Evolutionary conservation across 352 stramenopile genomes (phyloP), one percentile per base, ranked within the genome.

Genomic region (Globisporangium takayamanum): DNA sequence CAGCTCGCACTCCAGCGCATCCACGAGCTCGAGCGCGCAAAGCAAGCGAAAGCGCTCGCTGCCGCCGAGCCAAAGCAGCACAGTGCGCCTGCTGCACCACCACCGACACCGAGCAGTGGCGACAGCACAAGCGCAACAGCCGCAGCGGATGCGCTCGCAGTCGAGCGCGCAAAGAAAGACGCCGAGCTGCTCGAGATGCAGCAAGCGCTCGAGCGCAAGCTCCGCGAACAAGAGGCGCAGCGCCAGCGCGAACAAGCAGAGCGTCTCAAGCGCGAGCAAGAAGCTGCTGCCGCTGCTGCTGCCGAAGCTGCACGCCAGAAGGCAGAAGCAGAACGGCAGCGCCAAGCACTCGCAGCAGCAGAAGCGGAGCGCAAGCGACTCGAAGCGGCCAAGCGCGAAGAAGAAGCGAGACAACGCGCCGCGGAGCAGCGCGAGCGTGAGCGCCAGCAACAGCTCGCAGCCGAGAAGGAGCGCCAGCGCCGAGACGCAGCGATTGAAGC

Each of bases 1-100:
- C 63, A 80, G 46, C 63, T 66, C 53, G 77, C 73, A 57, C 56
- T 89, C 54, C 67, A 88, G 49, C 64, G 78, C 39, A 75, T 86
- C 48, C 62, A 72, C 14, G 56, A 78, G 37, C 62, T 87, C 14
- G 59, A 84, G 45, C 62, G 62, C 50, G 76, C 59, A 26, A 88
- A 88, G 47, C 60, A 83, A 55, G 76, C 83, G 37, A 78, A 84
- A 46, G 59, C 63, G 28, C 33, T 36, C 65, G 60, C 12, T 50
- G 71, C 42, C 64, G 82, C 28, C 66, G 73, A 39, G 64, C 78
- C 18, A 70, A 82, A 50, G 42, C 30, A 58, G 58, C 37, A 47
- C 41, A 0, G 5, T n/a, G 53, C 50, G 10, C 18, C 22, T 22
- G 22, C 22, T 22, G 22, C 49, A 16, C 15, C 5, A 18, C 16